Conservation (phyloP, 2,329 filamentous ascomycete genomes). For the Alternaria burnsii region DNA sequence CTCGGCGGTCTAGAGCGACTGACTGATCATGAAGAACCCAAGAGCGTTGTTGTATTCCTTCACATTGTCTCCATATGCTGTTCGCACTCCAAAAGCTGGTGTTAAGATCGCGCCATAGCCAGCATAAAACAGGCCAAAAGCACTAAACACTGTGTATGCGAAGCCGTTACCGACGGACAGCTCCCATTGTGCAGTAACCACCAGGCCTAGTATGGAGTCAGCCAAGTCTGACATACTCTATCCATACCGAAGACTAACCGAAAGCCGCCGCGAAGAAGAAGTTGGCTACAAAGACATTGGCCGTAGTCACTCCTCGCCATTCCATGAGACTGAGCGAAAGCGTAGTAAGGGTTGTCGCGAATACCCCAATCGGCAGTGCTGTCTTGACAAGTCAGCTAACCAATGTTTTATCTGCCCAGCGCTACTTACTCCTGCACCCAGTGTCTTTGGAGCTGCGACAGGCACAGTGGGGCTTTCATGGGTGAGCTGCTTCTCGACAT, state of each 20-base stretch:
- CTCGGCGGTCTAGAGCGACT: slow-evolving; percentile 20
- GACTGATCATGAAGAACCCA: slow-evolving; percentile 59
- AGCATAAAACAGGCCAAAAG: slow-evolving; percentile 63
- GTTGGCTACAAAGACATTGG: slow-evolving; percentile 63
- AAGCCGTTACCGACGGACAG: slow-evolving; percentile 62
- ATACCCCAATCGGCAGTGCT: slow-evolving; percentile 61
- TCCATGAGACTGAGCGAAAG: slow-evolving; percentile 65
- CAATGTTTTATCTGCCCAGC: not conserved
- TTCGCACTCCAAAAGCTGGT: slow-evolving; percentile 57
- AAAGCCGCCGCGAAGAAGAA: slow-evolving; percentile 63
- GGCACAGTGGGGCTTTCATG: slow-evolving; percentile 4
- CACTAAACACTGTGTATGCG: slow-evolving; percentile 63
- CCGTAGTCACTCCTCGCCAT: slow-evolving; percentile 60
- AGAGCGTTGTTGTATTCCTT: slow-evolving; percentile 59
- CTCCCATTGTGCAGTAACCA: slow-evolving; percentile 66
- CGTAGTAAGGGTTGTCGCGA: slow-evolving; percentile 64
- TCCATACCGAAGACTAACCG: slow-evolving; percentile 38
- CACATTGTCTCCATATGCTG: slow-evolving; percentile 55
- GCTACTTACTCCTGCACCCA: slow-evolving; percentile 25
- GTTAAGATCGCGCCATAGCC: slow-evolving; percentile 61
- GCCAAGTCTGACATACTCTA: not conserved
- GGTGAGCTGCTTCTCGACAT: slow-evolving; percentile 28
- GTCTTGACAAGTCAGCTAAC: slow-evolving; percentile 46
- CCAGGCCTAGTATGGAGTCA: slow-evolving; percentile 37
- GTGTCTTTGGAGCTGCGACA: slow-evolving; percentile 11